Evolutionary conservation across 139 green algal genomes (phyloP).

Genomic region (Penium margaritaceum): DNA sequence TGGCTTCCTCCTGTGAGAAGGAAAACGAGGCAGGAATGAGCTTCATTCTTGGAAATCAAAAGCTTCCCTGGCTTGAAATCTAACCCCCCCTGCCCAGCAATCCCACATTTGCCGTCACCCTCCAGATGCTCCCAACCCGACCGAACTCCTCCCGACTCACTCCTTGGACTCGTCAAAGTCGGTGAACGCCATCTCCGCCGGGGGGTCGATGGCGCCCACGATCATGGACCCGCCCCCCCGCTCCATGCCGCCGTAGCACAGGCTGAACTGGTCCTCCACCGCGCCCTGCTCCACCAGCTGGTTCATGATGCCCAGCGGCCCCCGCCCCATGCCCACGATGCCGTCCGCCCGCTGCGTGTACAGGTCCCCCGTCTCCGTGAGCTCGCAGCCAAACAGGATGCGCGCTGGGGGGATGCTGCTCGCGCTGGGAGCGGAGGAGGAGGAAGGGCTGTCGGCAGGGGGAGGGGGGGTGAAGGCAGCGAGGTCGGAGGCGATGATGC

Average conservation of each 20-base stretch:
- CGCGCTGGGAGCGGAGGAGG: no score
- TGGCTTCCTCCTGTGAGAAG: no score
- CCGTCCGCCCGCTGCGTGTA: conserved; percentile 81
- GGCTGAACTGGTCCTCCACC: conserved; percentile 71
- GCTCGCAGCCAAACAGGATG: conserved; percentile 74
- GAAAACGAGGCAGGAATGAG: no score
- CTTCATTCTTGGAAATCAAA: no score
- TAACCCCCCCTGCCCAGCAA: no score
- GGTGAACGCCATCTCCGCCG: conserved; percentile 34
- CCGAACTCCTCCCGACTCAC: no score
- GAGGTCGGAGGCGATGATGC: conserved; percentile 44
- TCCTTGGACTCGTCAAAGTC: no score
- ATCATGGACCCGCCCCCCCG: conserved; percentile 59
- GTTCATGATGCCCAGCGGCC: conserved; percentile 19
- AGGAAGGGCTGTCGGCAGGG: no score
- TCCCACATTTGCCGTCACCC: no score
- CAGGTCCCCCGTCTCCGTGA: conserved; percentile 79
- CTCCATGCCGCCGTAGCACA: conserved; percentile 81
- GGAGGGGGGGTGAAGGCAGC: conserved; percentile 25
- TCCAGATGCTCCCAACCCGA: no score
- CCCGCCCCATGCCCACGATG: conserved; percentile 77
- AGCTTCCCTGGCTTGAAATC: no score
- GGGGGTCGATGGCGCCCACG: conserved; percentile 46
- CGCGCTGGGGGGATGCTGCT: conserved; percentile 5
- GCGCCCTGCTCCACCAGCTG: conserved; percentile 64